A percentile compares a stretch with the other conserved stretches of the same genome.
These are phyloP conservation scores for Rachicladosporium sp. DNA, from an alignment of 2,329 filamentous ascomycete genomes.

Conservation along the genomic window DNA sequence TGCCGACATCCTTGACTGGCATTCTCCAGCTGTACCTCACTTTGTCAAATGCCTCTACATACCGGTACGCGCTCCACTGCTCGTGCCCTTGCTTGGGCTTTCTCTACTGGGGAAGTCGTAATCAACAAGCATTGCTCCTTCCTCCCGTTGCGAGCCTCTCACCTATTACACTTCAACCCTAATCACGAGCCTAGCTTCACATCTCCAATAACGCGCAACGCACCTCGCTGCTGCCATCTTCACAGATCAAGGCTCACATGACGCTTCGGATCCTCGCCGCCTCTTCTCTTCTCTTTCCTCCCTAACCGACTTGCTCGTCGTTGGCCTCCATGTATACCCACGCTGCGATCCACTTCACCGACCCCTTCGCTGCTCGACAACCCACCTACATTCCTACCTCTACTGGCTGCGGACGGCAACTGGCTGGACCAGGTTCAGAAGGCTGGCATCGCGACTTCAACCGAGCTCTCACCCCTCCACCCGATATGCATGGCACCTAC, in stretches of 20 bases:
- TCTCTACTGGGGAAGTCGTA: background rate
- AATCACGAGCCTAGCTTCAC: background rate
- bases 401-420: slow-evolving; percentile 3
- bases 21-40: too few species aligned
- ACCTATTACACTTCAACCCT: background rate
- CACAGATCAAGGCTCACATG: slow-evolving; percentile 3
- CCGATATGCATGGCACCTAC: slow-evolving; percentile 23
- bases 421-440: slow-evolving; percentile 5
- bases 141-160: background rate
- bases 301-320: slow-evolving; percentile 9
- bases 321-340: slow-evolving; percentile 22
- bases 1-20: too few species aligned
- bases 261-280: slow-evolving; percentile 3
- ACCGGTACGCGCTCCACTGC: too few species aligned
- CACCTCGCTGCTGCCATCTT: slow-evolving; percentile 1
- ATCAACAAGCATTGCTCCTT: background rate
- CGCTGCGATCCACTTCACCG: slow-evolving; percentile 21
- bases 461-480: slow-evolving; percentile 23
- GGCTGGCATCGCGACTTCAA: slow-evolving; percentile 10
- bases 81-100: too few species aligned
- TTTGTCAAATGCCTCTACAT: too few species aligned
- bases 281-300: slow-evolving; percentile 4
- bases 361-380: slow-evolving; percentile 22
- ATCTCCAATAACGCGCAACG: slow-evolving; percentile 1
- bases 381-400: slow-evolving; percentile 6